These are phyloP conservation scores for Cucurbita argyrosperma DNA, from an alignment of 306 rosid genomes.

Conservation along the genomic window DNA sequence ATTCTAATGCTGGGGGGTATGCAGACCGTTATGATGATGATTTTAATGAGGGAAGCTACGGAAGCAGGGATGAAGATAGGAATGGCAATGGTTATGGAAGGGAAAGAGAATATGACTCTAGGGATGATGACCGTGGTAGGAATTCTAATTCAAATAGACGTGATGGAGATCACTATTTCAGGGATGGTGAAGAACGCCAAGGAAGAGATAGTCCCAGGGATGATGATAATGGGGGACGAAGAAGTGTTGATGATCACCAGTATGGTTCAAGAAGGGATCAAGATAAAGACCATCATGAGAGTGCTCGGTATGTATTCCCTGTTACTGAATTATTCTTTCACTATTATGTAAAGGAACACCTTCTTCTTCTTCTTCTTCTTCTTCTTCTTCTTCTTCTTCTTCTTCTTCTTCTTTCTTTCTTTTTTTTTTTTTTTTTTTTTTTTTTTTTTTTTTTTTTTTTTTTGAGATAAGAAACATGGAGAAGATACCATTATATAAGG, in stretches of 20 bases:
- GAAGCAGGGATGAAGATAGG: slow-evolving; percentile 69
- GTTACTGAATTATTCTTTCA: slow-evolving; percentile 5
- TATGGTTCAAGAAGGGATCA: slow-evolving; percentile 72
- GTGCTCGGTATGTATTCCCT: slow-evolving; percentile 63
- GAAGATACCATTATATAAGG: neutral
- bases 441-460: neutral
- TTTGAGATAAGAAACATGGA: neutral
- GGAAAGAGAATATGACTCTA: slow-evolving; percentile 70
- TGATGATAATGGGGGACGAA: slow-evolving; percentile 71
- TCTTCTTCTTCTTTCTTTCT: too few relatives aligned
- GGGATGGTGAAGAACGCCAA: slow-evolving; percentile 68
- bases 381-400: too few relatives aligned
- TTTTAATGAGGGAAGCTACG: slow-evolving; percentile 42
- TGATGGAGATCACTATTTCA: slow-evolving; percentile 77
- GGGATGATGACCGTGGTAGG: slow-evolving; percentile 61
- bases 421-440: too few relatives aligned
- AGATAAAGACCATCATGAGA: slow-evolving; percentile 60
- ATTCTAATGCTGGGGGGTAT: slow-evolving; percentile 6
- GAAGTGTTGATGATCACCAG: slow-evolving; percentile 52
- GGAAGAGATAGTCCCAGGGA: slow-evolving; percentile 48
- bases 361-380: too few relatives aligned
- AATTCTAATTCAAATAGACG: slow-evolving; percentile 38
- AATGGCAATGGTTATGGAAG: slow-evolving; percentile 35
- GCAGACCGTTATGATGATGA: slow-evolving; percentile 65
- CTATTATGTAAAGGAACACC: neutral